Base-by-base conservation (phyloP, 2,329 filamentous ascomycete species). In the Colletotrichum sojae region DNA sequence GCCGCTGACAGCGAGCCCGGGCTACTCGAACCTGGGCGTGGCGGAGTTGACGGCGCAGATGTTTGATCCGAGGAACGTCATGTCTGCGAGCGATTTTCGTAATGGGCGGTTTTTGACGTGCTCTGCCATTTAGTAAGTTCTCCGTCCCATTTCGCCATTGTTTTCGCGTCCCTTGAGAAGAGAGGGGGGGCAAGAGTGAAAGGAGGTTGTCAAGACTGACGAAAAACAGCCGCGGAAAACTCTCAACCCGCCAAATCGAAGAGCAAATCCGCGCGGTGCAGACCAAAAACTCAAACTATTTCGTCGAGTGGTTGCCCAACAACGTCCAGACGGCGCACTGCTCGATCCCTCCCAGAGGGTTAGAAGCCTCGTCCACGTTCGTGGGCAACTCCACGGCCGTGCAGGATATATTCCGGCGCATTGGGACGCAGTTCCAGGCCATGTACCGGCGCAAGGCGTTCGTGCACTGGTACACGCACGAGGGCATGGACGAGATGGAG, bases 31-130 rank as follows among this genome's bases (percentile, higher is more conserved):
- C 75, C 93, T 98, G 83, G 95, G 92, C 78, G 96, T 99, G 71
- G 95, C 96, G 67, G 96, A 99, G 89, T 90, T 99, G 83, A 98
- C 96, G 78, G 96, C 98, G 89, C 96, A 99, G 86, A 98, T 99
- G 94, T 99, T 97, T 88, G 96, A 99, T 88, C 95, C 96, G 79
- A 98, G 98, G 94, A 99, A 99, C 91, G 98, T 99, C 95, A 99
- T 99, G 96, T 95, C 96, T 86, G 96, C 96, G 74, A 97, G 95
- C 72, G 96, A 99, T 88, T 99, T 98, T 94, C 94, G 96, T 79
- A 98, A 98, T 84, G 96, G 96, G 83, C 95, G 96, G 79, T 99
- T 98, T 89, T 91, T 99, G 80, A 99, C 96, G 76, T 99, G 96
- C 92, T 98, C 92, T 83, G 95, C 96, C 82, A 97, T 99, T 86